A percentile compares a stretch with the other conserved stretches of the same genome.
Evolutionary conservation across 192 early-diverging fungal genomes (phyloP).

Genomic region (Gaertneriomyces semiglobifer): DNA sequence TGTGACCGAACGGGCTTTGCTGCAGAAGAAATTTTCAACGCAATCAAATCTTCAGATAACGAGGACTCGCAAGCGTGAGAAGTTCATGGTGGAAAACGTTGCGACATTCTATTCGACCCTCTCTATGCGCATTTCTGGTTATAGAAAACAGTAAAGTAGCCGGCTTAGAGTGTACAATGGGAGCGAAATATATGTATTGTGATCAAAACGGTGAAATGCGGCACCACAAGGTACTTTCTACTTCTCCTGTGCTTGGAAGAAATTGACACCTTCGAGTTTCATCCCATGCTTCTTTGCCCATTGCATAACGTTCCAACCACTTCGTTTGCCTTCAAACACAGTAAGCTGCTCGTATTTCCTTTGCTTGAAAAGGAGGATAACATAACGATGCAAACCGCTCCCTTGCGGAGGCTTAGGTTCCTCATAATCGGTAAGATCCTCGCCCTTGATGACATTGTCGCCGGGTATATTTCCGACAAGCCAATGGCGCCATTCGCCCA

Average conservation of each 20-base stretch:
- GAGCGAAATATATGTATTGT: too few relatives aligned
- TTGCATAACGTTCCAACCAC: conserved; percentile 6
- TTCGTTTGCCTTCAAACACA: conserved; percentile 21
- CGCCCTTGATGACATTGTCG: conserved; percentile 14
- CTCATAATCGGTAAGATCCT: conserved; percentile 19
- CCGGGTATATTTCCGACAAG: conserved; percentile 24
- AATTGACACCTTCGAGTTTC: conserved; percentile 17
- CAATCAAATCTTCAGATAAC: not conserved
- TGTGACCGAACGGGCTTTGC: conserved; percentile 9
- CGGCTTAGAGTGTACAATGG: too few relatives aligned
- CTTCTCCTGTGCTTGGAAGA: conserved; percentile 23
- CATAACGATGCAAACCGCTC: conserved; percentile 56
- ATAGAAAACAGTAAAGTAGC: too few relatives aligned
- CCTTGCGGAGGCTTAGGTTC: conserved; percentile 48
- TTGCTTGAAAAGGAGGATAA: conserved; percentile 59
- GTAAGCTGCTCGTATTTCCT: conserved; percentile 3
- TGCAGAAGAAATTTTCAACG: conserved; percentile 1
- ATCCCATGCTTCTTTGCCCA: conserved; percentile 26
- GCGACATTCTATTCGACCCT: too few relatives aligned
- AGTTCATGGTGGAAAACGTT: too few relatives aligned
- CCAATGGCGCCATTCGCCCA: conserved; percentile 26
- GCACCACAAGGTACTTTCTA: too few relatives aligned
- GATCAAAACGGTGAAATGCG: too few relatives aligned
- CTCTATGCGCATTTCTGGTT: too few relatives aligned
- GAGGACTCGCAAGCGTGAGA: too few relatives aligned